A percentile compares a stretch with the other conserved stretches of the same genome.
Evolutionary conservation across 2,329 filamentous ascomycete genomes (phyloP).

Genomic region (Gyromitra esculenta): DNA sequence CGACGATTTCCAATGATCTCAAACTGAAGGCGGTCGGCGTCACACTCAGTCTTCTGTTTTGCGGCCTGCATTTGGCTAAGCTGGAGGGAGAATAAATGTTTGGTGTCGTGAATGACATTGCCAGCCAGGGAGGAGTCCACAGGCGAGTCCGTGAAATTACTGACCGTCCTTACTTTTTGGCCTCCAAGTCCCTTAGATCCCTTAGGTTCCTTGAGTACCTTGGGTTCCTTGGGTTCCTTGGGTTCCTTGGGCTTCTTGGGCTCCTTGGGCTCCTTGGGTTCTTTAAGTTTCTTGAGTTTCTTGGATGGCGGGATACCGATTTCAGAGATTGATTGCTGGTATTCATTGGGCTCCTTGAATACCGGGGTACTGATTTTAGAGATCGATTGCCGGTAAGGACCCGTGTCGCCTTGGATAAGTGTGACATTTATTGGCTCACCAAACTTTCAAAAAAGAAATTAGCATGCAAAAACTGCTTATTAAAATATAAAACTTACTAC

Average conservation of each 20-base stretch:
- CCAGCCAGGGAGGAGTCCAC: constrained; percentile 1
- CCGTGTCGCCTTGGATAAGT: neutral
- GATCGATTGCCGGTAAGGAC: constrained; percentile 9
- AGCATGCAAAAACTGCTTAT: neutral
- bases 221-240: neutral
- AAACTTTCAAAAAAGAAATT: constrained; percentile 15
- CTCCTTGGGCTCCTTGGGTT: too few species aligned
- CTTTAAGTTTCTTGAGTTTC: too few species aligned
- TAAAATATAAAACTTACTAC: constrained; percentile 23
- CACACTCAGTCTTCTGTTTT: neutral
- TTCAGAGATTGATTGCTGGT: constrained; percentile 2
- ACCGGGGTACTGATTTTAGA: neutral
- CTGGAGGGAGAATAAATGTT: constrained; percentile 6
- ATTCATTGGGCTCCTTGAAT: neutral
- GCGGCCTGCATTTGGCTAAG: neutral
- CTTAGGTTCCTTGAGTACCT: neutral
- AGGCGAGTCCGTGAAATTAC: neutral
- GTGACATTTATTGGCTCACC: constrained; percentile 21
- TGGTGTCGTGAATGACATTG: neutral
- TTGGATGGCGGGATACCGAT: neutral
- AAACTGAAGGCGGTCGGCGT: constrained; percentile 28
- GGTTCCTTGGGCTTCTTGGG: neutral
- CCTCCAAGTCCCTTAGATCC: too few species aligned
- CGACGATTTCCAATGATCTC: constrained; percentile 32
- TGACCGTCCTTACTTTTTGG: constrained; percentile 1